Evolutionary conservation across 164 flowering plant genomes (phyloP).

Genomic region (Saururus chinensis): DNA sequence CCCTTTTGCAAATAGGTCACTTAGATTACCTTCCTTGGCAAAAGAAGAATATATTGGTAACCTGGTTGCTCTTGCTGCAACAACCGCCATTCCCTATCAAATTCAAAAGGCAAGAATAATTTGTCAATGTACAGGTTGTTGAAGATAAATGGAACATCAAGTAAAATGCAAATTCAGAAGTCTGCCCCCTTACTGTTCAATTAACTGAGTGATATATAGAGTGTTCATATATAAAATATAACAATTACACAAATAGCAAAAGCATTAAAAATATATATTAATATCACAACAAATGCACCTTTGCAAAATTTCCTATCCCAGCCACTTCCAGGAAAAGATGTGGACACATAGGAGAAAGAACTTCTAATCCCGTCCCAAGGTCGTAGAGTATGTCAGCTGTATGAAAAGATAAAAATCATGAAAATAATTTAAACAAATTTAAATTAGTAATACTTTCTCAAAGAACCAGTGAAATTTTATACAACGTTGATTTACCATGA

Average conservation of each 20-base stretch:
- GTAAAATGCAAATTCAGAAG: neutral
- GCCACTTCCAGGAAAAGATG: conserved; percentile 95
- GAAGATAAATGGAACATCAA: neutral
- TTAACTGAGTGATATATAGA: neutral
- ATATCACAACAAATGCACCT: conserved; percentile 28
- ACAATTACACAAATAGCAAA: neutral
- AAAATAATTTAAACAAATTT: too few relatives aligned
- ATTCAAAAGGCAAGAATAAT: conserved; percentile 1
- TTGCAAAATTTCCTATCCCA: conserved; percentile 94
- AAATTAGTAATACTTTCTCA: neutral
- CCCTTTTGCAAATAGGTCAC: conserved; percentile 95
- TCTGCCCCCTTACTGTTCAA: neutral
- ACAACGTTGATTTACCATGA: too few relatives aligned
- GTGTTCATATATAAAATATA: neutral
- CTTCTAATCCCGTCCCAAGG: conserved; percentile 91
- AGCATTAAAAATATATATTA: too few relatives aligned
- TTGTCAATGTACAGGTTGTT: neutral
- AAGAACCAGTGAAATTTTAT: neutral
- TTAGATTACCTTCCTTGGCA: conserved; percentile 98
- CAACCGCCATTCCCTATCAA: conserved; percentile 92
- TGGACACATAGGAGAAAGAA: conserved; percentile 90
- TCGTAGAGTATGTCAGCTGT: conserved; percentile 98
- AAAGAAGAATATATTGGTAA: conserved; percentile 93
- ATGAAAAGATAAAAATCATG: conserved; percentile 4
- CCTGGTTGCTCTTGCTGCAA: conserved; percentile 97